phyloP scores from a whole-genome alignment of 768 basidiomycete species.

The Trametes maxima region DNA sequence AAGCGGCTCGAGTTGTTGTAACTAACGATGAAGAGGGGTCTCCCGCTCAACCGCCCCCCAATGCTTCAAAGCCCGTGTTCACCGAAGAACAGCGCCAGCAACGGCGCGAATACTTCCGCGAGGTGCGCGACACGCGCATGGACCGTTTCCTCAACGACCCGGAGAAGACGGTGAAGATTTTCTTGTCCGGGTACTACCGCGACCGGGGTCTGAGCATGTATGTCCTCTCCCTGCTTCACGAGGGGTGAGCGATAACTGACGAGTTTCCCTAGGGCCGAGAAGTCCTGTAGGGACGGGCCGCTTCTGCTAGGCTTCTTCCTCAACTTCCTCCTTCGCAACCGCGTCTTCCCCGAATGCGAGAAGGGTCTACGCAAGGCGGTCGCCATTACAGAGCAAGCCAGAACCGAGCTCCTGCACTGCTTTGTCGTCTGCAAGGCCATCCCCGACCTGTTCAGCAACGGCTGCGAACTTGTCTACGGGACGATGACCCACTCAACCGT shows the following conservation, averaged over 20 bases:
- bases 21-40: constrained; percentile 17
- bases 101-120: constrained; percentile 25
- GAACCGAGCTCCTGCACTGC: constrained; percentile 53
- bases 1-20: constrained; percentile 12
- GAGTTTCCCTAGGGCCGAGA: constrained; percentile 43
- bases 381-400: constrained; percentile 44
- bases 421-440: constrained; percentile 47
- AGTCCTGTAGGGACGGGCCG: constrained; percentile 50
- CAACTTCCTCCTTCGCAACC: constrained; percentile 57
- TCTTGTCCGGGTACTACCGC: constrained; percentile 70
- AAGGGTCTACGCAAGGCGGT: constrained; percentile 50
- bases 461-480: constrained; percentile 55
- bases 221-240: constrained; percentile 21
- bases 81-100: constrained; percentile 22
- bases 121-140: constrained; percentile 35
- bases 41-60: not conserved
- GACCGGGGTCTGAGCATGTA: constrained; percentile 73
- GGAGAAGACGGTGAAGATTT: constrained; percentile 57
- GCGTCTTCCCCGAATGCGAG: constrained; percentile 56
- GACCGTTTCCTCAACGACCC: constrained; percentile 63
- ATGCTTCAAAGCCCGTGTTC: not conserved
- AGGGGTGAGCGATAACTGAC: not conserved
- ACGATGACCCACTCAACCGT: constrained; percentile 11
- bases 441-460: constrained; percentile 54
- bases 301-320: constrained; percentile 62